phyloP scores from a whole-genome alignment of 495 filamentous ascomycete genomes.

The Lepidopterella palustris region DNA sequence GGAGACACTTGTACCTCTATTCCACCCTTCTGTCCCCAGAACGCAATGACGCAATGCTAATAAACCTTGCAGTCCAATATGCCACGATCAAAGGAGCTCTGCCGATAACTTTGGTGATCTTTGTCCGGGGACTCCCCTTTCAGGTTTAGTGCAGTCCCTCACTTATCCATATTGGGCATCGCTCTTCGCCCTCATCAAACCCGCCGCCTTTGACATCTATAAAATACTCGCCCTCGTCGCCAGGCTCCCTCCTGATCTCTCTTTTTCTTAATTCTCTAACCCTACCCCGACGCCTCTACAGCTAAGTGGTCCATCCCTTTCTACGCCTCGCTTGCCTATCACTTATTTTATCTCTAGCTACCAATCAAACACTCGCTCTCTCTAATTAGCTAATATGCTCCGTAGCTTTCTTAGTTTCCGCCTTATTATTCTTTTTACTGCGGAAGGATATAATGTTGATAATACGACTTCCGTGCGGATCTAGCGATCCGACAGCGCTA shows the following conservation, averaged over 20 bases:
- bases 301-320: neutral
- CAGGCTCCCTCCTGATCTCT: slow-evolving; percentile 12
- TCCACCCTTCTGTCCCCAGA: too few relatives aligned
- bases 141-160: slow-evolving; percentile 2
- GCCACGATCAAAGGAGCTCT: too few relatives aligned
- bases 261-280: slow-evolving; percentile 19
- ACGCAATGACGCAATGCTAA: too few relatives aligned
- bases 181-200: slow-evolving; percentile 8
- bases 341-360: neutral
- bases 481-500: neutral
- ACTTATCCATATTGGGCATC: slow-evolving; percentile 5
- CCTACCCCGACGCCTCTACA: neutral
- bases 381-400: neutral
- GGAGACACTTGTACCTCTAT: too few relatives aligned
- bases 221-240: slow-evolving; percentile 14
- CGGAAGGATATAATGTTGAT: neutral
- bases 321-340: neutral
- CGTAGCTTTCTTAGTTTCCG: neutral
- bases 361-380: neutral
- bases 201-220: slow-evolving; percentile 19
- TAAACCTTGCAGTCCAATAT: too few relatives aligned
- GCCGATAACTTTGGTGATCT: too few relatives aligned
- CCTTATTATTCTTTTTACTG: neutral
- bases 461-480: neutral
- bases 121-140: slow-evolving; percentile 5